Base-by-base conservation (phyloP, 768 basidiomycete genomes). In the Mycena belliarum region DNA sequence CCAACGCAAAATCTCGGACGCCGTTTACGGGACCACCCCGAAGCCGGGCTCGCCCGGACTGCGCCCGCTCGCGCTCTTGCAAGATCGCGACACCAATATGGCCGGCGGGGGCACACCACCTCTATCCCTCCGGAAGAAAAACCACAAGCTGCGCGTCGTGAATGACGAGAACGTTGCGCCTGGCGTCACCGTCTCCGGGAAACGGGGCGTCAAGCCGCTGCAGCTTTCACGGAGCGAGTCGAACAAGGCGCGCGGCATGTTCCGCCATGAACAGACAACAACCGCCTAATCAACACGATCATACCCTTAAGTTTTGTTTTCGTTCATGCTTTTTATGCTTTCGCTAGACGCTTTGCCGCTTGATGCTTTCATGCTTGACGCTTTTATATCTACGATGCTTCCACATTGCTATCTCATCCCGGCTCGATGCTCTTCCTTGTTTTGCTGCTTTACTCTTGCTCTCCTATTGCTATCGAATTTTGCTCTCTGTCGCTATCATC, bases 141-240 rank as follows among this genome's bases (percentile, higher is more conserved):
- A 79, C 61, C 78, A 79, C 61, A 61, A 67, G 54, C 73, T 65
- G 49, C 65, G 62, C 52, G 67, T 59, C 21, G 70, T 70, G 48
- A 75, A 78, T 59, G 79, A 80, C 59, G 73, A 78, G 60, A 72
- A 76, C 66, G 72, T 63, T 12, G 54, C 58, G 48, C 66, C 70
- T 51, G 50, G 70, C 32, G 68, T 63, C 7, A 12, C 6, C 29
- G 29, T 32, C 29, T 55, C 57, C 59, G 40, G 58, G 66, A 63
- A 60, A 61, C 59, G 72, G 69, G 69, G 78, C 63, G 63, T 86
- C 72, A 86, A 81, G 76, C 79, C 84, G 59, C 71, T 88, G 64
- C 81, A 75, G 61, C 82, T 90, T 57, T 75, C 74, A 45, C 76
- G 86, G 61, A 85, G 82, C 33, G 86, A 88, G 60, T 88, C 87